phyloP scores from a whole-genome alignment of 2,329 filamentous ascomycete genomes.

The Talaromyces sp. region DNA sequence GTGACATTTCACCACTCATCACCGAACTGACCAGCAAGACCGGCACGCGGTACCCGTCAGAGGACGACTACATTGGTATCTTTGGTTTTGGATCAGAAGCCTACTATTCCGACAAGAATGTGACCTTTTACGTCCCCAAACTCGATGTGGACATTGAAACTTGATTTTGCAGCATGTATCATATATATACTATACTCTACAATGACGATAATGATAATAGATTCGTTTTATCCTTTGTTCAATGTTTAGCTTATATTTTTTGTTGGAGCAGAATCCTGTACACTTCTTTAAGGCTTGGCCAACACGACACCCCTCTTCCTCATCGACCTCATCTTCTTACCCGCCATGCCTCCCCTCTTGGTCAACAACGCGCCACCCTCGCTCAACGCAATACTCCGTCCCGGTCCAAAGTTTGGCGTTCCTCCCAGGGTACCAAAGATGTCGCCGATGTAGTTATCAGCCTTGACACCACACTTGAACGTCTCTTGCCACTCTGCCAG shows the following conservation, averaged over 20 bases:
- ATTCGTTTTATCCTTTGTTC: background rate
- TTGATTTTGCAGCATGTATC: slow-evolving; percentile 7
- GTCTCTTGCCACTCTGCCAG: slow-evolving; percentile 57
- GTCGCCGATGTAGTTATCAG: slow-evolving; percentile 66
- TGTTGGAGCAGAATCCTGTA: no score
- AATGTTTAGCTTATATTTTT: no score
- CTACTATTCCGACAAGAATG: slow-evolving; percentile 42
- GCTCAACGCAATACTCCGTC: slow-evolving; percentile 21
- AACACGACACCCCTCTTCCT: slow-evolving; percentile 14
- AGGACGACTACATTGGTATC: slow-evolving; percentile 50
- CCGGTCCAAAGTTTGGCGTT: slow-evolving; percentile 59
- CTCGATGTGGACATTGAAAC: slow-evolving; percentile 30
- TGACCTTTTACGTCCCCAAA: slow-evolving; percentile 48
- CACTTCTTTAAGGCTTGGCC: slow-evolving; percentile 1
- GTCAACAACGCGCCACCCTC: slow-evolving; percentile 23
- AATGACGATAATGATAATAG: slow-evolving; percentile 11
- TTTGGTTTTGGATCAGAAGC: slow-evolving; percentile 53
- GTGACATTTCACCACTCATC: slow-evolving; percentile 48
- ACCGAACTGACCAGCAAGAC: slow-evolving; percentile 26
- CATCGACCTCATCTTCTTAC: background rate
- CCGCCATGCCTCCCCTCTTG: background rate
- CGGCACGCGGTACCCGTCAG: slow-evolving; percentile 38
- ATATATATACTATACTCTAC: slow-evolving; percentile 3
- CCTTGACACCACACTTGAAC: slow-evolving; percentile 55
- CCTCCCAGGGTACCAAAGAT: slow-evolving; percentile 64